A percentile compares a stretch with the other conserved stretches of the same genome.
Conservation (phyloP, 108 stramenopile species). For the Conticribra weissflogii region DNA sequence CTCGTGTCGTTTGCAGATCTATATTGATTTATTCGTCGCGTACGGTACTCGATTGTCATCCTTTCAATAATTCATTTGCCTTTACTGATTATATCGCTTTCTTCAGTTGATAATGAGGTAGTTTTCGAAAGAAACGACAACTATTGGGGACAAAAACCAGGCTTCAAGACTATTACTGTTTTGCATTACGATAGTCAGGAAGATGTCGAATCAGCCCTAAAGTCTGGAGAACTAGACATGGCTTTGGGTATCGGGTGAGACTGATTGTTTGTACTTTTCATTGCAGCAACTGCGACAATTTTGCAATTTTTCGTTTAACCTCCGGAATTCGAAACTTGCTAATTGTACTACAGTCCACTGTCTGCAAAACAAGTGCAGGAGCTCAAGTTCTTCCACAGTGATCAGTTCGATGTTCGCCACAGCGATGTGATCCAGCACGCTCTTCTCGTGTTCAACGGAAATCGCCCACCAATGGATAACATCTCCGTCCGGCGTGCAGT, state of each 20-base stretch:
- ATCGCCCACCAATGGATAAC: constrained; percentile 53
- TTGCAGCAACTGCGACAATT: not conserved
- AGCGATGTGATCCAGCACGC: constrained; percentile 59
- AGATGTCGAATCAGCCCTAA: constrained; percentile 55
- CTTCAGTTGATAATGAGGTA: constrained; percentile 51
- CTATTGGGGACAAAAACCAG: constrained; percentile 59
- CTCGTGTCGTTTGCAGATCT: too few species aligned
- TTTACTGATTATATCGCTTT: too few species aligned
- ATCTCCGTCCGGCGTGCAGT: constrained; percentile 59
- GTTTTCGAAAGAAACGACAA: constrained; percentile 47
- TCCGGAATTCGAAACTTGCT: constrained; percentile 22
- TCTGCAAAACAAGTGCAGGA: constrained; percentile 44
- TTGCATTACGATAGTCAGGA: constrained; percentile 42
- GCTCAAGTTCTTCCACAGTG: constrained; percentile 40
- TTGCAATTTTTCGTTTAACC: constrained; percentile 22
- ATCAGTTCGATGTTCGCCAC: constrained; percentile 49
- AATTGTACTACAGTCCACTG: too few species aligned
- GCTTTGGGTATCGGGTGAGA: constrained; percentile 5
- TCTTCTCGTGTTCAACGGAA: constrained; percentile 57
- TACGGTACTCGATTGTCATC: too few species aligned
- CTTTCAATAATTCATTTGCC: too few species aligned
- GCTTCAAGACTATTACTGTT: constrained; percentile 51
- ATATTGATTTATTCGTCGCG: too few species aligned
- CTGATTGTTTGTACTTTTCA: too few species aligned
- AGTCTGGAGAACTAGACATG: constrained; percentile 50